Evolutionary conservation across 345 rosid species (phyloP), one percentile per base, ranked within the genome.

Genomic region (Eucalyptus regnans): DNA sequence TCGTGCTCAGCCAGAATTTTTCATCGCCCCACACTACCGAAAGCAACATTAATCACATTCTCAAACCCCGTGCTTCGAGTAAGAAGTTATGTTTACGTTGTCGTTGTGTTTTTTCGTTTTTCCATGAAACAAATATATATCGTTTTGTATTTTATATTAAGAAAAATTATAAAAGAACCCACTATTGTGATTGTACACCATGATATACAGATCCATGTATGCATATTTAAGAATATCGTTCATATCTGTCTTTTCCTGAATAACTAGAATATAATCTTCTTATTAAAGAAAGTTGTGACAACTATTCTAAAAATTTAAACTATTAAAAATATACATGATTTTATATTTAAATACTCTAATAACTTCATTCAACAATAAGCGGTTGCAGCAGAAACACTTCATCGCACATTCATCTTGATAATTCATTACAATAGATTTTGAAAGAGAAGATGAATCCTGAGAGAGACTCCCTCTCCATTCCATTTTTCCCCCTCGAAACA

Each of bases 191-290:
- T 64, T 64, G 71, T 64, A 64, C 71, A 0, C 37, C 37, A 27
- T 64, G 37, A 64, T 64, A n/a, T 64, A n/a, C 12, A 23, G 29
- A 0, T 64, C 1, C 76, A 14, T 64, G 0, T 64, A n/a, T 2
- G 76, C 2, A 64, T n/a, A 9, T n/a, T 64, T 64, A 14, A 64
- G 18, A 64, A 2, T n/a, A n/a, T 7, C 2, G 9, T 64, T 14
- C 18, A 13, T 29, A 7, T n/a, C 37, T 29, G 4, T 64, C 9
- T 64, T 64, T 14, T n/a, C 71, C 10, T 64, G 76, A 64, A 64
- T 18, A 64, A 14, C 37, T n/a, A 64, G 37, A n/a, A 31, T n/a
- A 64, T n/a, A 14, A 64, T 29, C 31, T 64, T 64, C 9, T 7
- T 64, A 13, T 14, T 13, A 29, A 13, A 31, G 66, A 13, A 64